Conservation (phyloP, 768 basidiomycete species). For the Tulasnella sp. region DNA sequence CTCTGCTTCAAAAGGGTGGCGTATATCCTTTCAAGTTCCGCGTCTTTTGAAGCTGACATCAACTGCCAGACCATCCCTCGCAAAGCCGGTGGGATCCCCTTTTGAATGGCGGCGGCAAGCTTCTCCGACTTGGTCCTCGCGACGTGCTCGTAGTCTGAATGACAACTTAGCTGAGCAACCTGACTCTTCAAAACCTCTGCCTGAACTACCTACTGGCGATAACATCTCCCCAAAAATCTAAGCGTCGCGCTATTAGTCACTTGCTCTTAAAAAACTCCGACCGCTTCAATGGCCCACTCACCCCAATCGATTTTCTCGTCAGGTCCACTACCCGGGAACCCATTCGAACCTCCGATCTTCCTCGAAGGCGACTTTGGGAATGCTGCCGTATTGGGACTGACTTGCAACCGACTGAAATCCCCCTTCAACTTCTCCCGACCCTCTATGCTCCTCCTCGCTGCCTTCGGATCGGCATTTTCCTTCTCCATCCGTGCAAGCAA, state of each 20-base stretch:
- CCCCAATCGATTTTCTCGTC: constrained; percentile 63
- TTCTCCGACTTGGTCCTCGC: constrained; percentile 68
- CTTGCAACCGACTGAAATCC: constrained; percentile 59
- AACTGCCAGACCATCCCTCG: constrained; percentile 96
- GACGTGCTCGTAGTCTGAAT: constrained; percentile 73
- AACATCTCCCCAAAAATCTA: constrained; percentile 92
- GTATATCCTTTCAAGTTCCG: constrained; percentile 73
- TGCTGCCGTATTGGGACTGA: constrained; percentile 19
- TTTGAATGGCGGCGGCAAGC: constrained; percentile 81
- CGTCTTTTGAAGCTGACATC: constrained; percentile 92
- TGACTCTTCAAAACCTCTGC: neutral
- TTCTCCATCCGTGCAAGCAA: constrained; percentile 43
- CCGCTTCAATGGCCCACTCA: constrained; percentile 25
- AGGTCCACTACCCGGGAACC: constrained; percentile 10
- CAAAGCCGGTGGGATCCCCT: constrained; percentile 76
- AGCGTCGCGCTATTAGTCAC: constrained; percentile 10
- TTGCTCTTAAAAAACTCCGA: neutral
- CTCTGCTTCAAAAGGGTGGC: constrained; percentile 31
- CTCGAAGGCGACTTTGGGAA: neutral
- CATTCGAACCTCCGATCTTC: neutral
- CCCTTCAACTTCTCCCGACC: constrained; percentile 64
- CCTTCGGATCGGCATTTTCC: constrained; percentile 34
- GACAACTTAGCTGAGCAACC: constrained; percentile 8
- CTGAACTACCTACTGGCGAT: constrained; percentile 52
- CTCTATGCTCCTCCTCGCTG: constrained; percentile 33